A percentile compares a stretch with the other conserved stretches of the same genome.
Conservation (phyloP, 225 moss, liverwort and hornwort genomes). For the Physcomitrium patens region DNA sequence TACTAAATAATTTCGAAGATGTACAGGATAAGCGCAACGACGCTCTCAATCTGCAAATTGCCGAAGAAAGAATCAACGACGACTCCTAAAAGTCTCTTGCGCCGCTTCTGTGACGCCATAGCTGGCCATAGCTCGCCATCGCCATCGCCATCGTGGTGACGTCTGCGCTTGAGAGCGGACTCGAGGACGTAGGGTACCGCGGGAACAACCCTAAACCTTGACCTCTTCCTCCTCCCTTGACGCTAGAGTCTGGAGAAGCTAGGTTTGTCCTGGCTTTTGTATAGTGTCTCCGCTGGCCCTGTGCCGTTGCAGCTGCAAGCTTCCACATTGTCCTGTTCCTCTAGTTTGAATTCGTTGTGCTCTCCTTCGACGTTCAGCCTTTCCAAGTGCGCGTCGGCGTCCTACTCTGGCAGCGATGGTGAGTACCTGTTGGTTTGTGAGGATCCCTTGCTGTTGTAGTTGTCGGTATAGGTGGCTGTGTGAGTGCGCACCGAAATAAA, state of each 20-base stretch:
- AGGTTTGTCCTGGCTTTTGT: not conserved
- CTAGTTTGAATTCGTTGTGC: not conserved
- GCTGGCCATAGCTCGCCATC: not conserved
- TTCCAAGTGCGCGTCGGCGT: not conserved
- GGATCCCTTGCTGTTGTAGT: not conserved
- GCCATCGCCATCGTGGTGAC: not conserved
- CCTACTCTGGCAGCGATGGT: constrained; percentile 29
- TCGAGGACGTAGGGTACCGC: constrained; percentile 24
- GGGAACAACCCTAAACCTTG: constrained; percentile 43
- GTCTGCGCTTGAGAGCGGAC: constrained; percentile 23
- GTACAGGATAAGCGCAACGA: constrained; percentile 28
- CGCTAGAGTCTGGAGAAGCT: not conserved
- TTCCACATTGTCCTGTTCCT: not conserved
- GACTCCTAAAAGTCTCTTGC: not conserved
- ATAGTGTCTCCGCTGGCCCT: not conserved
- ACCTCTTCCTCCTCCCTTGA: constrained; percentile 12
- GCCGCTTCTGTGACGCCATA: constrained; percentile 26
- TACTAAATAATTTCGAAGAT: constrained; percentile 27
- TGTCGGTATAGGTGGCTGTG: constrained; percentile 1
- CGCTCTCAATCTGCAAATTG: constrained; percentile 14
- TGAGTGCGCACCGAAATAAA: not conserved
- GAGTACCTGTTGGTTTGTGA: not conserved
- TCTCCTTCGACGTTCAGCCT: not conserved
- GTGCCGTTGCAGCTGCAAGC: not conserved
- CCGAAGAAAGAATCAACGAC: not conserved